These are phyloP conservation scores for Scytalidium sp. DNA, from an alignment of 2,329 filamentous ascomycete species.

Conservation along the genomic window DNA sequence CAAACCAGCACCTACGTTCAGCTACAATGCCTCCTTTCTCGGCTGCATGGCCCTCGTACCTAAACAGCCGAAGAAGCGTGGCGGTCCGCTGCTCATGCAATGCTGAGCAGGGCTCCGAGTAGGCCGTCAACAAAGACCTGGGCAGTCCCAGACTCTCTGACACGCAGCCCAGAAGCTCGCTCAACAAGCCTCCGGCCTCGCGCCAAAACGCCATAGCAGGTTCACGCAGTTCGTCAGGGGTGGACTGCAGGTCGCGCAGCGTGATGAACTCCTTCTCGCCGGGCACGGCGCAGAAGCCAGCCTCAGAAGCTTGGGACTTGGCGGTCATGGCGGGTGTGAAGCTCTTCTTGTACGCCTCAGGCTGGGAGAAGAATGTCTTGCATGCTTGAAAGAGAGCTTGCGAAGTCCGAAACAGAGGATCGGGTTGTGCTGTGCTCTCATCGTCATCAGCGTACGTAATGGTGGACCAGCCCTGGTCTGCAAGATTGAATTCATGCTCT, in stretches of 20 bases:
- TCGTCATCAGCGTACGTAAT: constrained; percentile 7
- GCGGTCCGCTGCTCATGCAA: constrained; percentile 15
- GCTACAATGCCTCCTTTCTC: constrained; percentile 15
- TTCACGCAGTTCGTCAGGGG: constrained; percentile 14
- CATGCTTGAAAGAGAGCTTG: constrained; percentile 17
- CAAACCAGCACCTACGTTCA: constrained; percentile 16
- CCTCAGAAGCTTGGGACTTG: constrained; percentile 19
- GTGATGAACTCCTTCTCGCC: constrained; percentile 26
- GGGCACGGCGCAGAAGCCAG: constrained; percentile 20
- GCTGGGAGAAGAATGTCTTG: constrained; percentile 19
- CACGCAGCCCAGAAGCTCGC: constrained; percentile 14
- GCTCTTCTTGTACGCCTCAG: constrained; percentile 14
- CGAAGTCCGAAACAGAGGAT: constrained; percentile 12
- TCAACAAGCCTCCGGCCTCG: constrained; percentile 14
- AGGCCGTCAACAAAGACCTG: constrained; percentile 13
- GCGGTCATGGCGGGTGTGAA: constrained; percentile 15
- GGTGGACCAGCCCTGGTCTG: constrained; percentile 22
- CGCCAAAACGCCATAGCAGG: constrained; percentile 15
- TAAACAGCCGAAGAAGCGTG: constrained; percentile 21
- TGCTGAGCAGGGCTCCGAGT: constrained; percentile 17
- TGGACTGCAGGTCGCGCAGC: constrained; percentile 14
- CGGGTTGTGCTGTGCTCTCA: constrained; percentile 4
- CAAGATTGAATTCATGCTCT: constrained; percentile 12
- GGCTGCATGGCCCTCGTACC: constrained; percentile 18
- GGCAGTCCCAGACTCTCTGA: constrained; percentile 21